Evolutionary conservation across 495 filamentous ascomycete genomes (phyloP), one percentile per base, ranked within the genome.

Genomic region (Platismatia glauca): DNA sequence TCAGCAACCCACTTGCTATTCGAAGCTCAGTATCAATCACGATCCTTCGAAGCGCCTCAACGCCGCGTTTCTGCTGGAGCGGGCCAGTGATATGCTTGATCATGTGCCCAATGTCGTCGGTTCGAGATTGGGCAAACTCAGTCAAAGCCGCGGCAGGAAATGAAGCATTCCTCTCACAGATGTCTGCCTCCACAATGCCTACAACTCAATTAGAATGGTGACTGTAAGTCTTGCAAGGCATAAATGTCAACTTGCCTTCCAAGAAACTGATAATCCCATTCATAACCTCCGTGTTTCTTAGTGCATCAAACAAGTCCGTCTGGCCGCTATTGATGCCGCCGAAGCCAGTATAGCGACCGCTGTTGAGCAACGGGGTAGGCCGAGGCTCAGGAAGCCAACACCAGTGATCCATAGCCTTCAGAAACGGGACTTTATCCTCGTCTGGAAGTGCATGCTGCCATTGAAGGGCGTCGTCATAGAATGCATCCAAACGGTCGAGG

Each of bases 1-100:
- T 20, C 50, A 61, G 24, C 6, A 61, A 61, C 7, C 60, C 60
- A 24, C 50, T 33, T 7, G n/a, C 18, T 56, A 61, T 27, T 43
- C 35, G 60, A 6, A 18, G n/a, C 16, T 61, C 60, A 13, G 38
- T 41, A 13, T 61, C 37, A 13, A 33, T 8, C 29, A 61, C 50
- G 13, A 55, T 52, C 12, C 34, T 41, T 22, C 20, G 50, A 44
- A 61, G 41, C n/a, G 60, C 60, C 18, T 61, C 60, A 7, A 61
- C 37, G 16, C 60, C 60, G 22, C 50, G 38, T 12, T 55, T 20
- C 6, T 61, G 27, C 37, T 7, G 60, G 35, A 61, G 60, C 13
- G 60, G 60, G 7, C 24, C 18, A 8, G 48, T 61, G 20, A 61
- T 61, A 7, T 20, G 8, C 16, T 44, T 27, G 29, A 56, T 56